Evolutionary conservation across 345 rosid genomes (phyloP).

Genomic region (Excoecaria cochinchinensis): DNA sequence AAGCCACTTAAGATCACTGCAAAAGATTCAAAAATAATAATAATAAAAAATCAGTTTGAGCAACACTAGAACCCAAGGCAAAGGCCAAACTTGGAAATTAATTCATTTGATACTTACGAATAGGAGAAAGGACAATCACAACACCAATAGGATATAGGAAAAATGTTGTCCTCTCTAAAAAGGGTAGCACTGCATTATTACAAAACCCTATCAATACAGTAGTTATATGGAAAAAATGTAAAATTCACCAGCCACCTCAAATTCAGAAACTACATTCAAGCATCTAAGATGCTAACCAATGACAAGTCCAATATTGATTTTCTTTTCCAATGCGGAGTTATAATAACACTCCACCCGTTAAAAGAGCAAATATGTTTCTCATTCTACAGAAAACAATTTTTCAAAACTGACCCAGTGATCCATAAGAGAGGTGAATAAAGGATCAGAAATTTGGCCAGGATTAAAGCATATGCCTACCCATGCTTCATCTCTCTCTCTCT

Average conservation of each 20-base stretch:
- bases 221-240: not conserved
- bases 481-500: not conserved
- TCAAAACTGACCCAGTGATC: not conserved
- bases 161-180: slow-evolving; percentile 94
- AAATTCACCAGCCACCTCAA: not conserved
- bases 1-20: slow-evolving; percentile 94
- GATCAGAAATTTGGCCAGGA: not conserved
- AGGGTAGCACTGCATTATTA: slow-evolving; percentile 72
- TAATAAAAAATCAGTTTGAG: not conserved
- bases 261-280: not conserved
- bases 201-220: slow-evolving; percentile 12
- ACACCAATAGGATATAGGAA: slow-evolving; percentile 92
- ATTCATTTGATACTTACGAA: slow-evolving; percentile 55
- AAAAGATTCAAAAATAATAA: slow-evolving; percentile 11
- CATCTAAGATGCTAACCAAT: not conserved
- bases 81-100: not conserved
- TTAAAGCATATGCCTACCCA: not conserved
- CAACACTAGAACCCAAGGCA: not conserved
- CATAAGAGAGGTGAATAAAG: not conserved
- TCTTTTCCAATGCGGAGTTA: not conserved
- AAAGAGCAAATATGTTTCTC: not conserved
- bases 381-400: not conserved
- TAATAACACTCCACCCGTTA: not conserved
- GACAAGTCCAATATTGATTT: not conserved
- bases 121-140: slow-evolving; percentile 74